These are phyloP conservation scores for Magnolia officinalis DNA, from an alignment of 164 flowering plant species.

Conservation along the genomic window DNA sequence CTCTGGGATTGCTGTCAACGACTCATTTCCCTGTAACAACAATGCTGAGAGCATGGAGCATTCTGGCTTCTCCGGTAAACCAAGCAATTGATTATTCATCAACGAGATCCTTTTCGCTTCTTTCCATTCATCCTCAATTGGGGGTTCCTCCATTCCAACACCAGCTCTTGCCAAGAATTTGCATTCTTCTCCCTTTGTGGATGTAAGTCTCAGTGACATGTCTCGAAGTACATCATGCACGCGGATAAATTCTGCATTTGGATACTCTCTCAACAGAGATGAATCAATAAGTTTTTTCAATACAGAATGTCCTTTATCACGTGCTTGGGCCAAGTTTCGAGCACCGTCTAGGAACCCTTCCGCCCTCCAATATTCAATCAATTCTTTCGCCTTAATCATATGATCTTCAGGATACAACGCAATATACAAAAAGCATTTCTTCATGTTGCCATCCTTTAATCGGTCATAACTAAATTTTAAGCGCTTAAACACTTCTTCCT, in stretches of 20 bases:
- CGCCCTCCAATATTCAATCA: not conserved
- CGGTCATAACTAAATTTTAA: constrained; percentile 5
- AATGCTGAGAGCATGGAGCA: constrained; percentile 6
- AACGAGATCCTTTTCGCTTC: not conserved
- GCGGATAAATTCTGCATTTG: not conserved
- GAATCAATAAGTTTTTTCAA: not conserved
- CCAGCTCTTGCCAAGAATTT: not conserved
- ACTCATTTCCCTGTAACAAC: constrained; percentile 9
- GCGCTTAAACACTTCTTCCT: constrained; percentile 4
- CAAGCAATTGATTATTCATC: not conserved
- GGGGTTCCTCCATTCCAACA: not conserved
- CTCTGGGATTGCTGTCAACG: constrained; percentile 8
- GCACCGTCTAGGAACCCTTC: not conserved
- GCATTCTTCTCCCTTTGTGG: not conserved
- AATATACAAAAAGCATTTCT: constrained; percentile 4
- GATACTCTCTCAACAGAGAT: not conserved
- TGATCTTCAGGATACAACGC: constrained; percentile 2
- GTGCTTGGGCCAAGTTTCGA: not conserved
- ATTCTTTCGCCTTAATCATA: not conserved
- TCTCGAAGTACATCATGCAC: constrained; percentile 11
- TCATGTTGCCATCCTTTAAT: not conserved
- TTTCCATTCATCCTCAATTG: constrained; percentile 8
- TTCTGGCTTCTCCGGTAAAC: not conserved
- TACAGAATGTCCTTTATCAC: not conserved
- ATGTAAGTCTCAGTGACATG: constrained; percentile 4